Evolutionary conservation across 768 basidiomycete species (phyloP), one percentile per base, ranked within the genome.

Genomic region (Neoboletus magnificus): DNA sequence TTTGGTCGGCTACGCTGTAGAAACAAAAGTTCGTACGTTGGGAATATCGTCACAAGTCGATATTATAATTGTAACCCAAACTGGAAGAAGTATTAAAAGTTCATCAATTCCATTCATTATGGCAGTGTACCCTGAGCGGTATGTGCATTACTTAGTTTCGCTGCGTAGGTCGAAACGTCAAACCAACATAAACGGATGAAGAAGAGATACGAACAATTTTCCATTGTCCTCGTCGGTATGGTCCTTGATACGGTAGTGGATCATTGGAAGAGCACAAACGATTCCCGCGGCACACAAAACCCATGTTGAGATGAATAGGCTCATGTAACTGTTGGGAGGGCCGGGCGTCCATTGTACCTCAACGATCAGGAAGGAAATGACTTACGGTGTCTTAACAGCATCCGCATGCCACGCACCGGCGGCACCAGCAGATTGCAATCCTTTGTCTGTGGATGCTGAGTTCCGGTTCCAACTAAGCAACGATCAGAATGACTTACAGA

Each of bases 351-450:
- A 50, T 48, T 22, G 30, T 42, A 27, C n/a, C 30, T 47, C 20
- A 20, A 20, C 39, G 30, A 25, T 30, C 23, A 32, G 7, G 40
- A 36, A 7, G 48, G 20, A 52, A 18, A 52, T 18, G 29, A 76
- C 86, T 69, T 65, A 89, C 85, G 89, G 86, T 23, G 77, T 62
- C 36, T 71, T 67, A 18, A 82, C 74, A 5, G 77, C 87, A 71
- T 91, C 89, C 11, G 82, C 83, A 42, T 83, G 78, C 87, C 88
- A 91, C 16, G 80, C 71, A 39, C 82, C 87, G 3, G 86, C 89
- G 22, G 82, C 88, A 56, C 85, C 89, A 9, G 87, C 87, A 13
- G 86, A 88, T 66, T 91, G 89, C 41, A 90, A 73, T 3, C 84
- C 85, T 66, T 91, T 89, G 60, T 89, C 87, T 81, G 54, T 8